Base-by-base conservation (phyloP, 768 basidiomycete species). In the Dentipellis fragilis region DNA sequence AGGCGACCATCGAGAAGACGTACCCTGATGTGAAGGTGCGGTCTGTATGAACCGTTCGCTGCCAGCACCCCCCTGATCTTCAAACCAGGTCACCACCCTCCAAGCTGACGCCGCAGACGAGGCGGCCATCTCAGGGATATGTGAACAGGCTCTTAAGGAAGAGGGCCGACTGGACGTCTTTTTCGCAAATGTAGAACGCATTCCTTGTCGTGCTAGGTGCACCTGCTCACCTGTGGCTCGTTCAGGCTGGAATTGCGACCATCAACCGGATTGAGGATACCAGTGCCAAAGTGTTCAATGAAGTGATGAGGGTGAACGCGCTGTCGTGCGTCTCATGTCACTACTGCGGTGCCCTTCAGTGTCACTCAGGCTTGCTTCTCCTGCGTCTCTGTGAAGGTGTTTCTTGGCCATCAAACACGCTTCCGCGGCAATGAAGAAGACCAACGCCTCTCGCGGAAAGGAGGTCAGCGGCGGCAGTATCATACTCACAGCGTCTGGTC, bases 151-250 rank as follows among this genome's bases (percentile, higher is more conserved):
- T 2, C 64, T 92, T 35, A 70, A 78, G 45, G 92, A 96, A 58
- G 85, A 94, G 65, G 92, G 93, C 9, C 78, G 82, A 57, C 75
- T 97, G 11, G 94, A 97, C 62, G 84, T 94, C 59, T 96, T 96
- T 76, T 97, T 93, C 66, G 94, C 94, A 36, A 96, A 97, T 67
- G 93, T 91, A 64, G 52, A 81, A 54, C 59, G 4, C 23, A 49
- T 17, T 23, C 16, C 48, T 16, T 53, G 34, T 51, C 10, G 19
- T 40, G 34, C 48, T 48, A 9, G 16, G 16, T 29, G 14, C 12
- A 10, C 22, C 58, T 56, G 58, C 52, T 17, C 56, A 19, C 16
- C 17, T 17, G 49, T 5, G 35, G 9, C 57, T 35, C 16, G 39
- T 19, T 39, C 42, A 92, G 89, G 90, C 89, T 55, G 90, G 89